Evolutionary conservation across 2,329 filamentous ascomycete species (phyloP), one percentile per base, ranked within the genome.

Genomic region (Penicillium expansum): DNA sequence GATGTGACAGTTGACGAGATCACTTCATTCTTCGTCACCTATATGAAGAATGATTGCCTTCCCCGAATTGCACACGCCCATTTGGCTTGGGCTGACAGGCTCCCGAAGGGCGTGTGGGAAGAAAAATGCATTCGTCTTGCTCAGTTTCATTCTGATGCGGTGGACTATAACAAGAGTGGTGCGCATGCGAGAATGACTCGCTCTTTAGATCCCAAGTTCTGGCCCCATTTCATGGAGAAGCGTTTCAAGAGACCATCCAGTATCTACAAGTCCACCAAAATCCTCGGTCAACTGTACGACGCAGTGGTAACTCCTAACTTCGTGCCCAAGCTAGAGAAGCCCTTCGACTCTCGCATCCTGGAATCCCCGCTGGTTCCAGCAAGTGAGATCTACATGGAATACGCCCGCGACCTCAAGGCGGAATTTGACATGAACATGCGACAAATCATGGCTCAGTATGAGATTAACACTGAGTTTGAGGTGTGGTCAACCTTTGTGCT

Each of bases 141-240:
- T 3, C 78, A 82, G 9, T 77, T 97, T 3, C 94, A 99, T 71
- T 97, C 94, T 0, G 86, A 87, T 64, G 93, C 94, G 0, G 94
- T 99, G 0, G 94, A 99, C 71, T 99, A 94, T 69, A 87, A 90
- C 43, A 99, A 99, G 76, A 93, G 91, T 1, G 94, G 94, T 0
- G 82, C 88, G 10, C 84, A 89, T 0, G 93, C 92, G 0, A 76
- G 81, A 20, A 88, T 96, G 79, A 78, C 79, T 7, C 75, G 77
- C 38, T 76, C 80, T 0, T 77, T 94, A 4, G 77, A 79, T n/a
- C 86, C 89, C 0, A 77, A 66, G 6, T 76, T 66, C 52, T 96
- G 86, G 83, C 94, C 92, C 0, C 93, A 97, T 71, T 97, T 93
- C 70, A 93, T 95, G 87, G 88, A 92, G 70, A 91, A 87, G 69